Conservation (phyloP, 2,329 filamentous ascomycete genomes). For the Epichloe sylvatica region DNA sequence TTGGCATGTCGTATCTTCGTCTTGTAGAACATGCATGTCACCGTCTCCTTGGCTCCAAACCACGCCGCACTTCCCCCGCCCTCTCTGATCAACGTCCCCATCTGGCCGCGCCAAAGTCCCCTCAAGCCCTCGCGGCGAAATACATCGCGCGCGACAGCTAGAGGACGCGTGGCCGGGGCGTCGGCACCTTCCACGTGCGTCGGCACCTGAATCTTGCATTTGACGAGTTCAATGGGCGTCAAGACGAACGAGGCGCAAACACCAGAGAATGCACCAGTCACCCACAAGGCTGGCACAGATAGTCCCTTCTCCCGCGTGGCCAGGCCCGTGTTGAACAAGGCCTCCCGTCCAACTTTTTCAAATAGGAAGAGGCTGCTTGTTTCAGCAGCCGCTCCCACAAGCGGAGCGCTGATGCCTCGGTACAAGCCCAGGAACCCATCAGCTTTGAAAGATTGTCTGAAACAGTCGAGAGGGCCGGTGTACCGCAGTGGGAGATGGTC, state of each 20-base stretch:
- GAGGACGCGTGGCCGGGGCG: conserved; percentile 42
- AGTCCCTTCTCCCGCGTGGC: conserved; percentile 43
- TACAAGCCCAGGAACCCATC: conserved; percentile 78
- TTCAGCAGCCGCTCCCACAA: conserved; percentile 83
- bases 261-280: conserved; percentile 75
- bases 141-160: conserved; percentile 62
- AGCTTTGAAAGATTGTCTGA: conserved; percentile 65
- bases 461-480: conserved; percentile 80
- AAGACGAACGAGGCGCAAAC: conserved; percentile 81
- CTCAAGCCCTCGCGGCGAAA: conserved; percentile 68
- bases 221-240: conserved; percentile 91
- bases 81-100: conserved; percentile 86
- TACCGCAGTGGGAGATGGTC: conserved; percentile 71
- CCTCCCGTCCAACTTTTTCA: conserved; percentile 59
- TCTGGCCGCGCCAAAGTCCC: conserved; percentile 91
- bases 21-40: conserved; percentile 54
- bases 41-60: conserved; percentile 85
- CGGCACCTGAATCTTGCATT: conserved; percentile 93
- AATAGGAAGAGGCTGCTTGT: conserved; percentile 89
- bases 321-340: conserved; percentile 40
- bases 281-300: conserved; percentile 59
- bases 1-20: conserved; percentile 32
- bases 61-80: conserved; percentile 86
- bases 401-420: conserved; percentile 79
- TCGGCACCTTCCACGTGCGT: conserved; percentile 26